Conservation (phyloP, 805 yeast species). For the Millerozyma acaciae region DNA sequence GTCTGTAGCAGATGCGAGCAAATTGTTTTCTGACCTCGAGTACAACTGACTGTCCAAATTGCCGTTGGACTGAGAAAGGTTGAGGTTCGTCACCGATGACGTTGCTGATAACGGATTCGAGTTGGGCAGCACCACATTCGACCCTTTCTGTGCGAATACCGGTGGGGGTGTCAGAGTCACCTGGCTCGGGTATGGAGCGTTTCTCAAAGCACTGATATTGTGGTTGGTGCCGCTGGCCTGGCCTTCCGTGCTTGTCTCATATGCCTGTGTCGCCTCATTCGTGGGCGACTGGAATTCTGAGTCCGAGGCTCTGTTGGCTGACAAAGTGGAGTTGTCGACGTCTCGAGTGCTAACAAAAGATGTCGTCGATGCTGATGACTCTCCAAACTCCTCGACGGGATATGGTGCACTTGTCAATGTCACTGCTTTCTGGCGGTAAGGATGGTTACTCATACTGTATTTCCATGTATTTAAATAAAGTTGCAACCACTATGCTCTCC, state of each 20-base stretch:
- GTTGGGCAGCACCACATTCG: conserved; percentile 19
- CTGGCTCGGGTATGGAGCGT: conserved; percentile 15
- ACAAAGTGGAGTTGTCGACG: too few relatives aligned
- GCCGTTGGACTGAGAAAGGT: conserved; percentile 11
- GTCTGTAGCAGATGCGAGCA: conserved; percentile 14
- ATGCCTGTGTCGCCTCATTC: too few relatives aligned
- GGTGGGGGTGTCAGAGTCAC: conserved; percentile 26
- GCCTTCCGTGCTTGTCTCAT: too few relatives aligned
- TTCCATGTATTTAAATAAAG: too few relatives aligned
- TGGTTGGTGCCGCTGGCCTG: neutral
- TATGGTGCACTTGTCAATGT: conserved; percentile 12
- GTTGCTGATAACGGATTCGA: conserved; percentile 29
- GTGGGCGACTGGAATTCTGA: too few relatives aligned
- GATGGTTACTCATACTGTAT: conserved; percentile 18
- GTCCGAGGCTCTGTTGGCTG: too few relatives aligned
- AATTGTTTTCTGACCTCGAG: conserved; percentile 27
- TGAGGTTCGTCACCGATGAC: conserved; percentile 35
- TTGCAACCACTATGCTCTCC: too few relatives aligned
- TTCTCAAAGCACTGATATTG: neutral
- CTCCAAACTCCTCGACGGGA: conserved; percentile 12
- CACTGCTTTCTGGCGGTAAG: conserved; percentile 24
- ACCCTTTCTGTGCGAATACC: conserved; percentile 16
- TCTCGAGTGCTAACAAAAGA: neutral
- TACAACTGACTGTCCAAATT: conserved; percentile 4
- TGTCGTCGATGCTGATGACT: neutral